phyloP scores from a whole-genome alignment of 208 protist genomes.

The Leptomonas pyrrhocoris region DNA sequence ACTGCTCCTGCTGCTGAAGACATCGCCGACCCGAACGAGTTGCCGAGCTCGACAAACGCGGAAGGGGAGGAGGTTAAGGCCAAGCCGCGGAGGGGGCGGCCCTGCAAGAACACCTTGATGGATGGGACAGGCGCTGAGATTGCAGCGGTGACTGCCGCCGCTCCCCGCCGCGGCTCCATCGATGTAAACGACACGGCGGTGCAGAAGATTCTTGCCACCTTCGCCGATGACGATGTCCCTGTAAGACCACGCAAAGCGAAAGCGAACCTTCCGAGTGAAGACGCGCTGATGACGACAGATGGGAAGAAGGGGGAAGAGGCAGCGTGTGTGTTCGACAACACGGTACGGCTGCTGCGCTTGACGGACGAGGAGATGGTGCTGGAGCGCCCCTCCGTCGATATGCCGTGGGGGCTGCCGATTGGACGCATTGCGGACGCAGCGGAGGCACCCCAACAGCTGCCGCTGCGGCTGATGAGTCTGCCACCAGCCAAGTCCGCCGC shows the following conservation, averaged over 20 bases:
- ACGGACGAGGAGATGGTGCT: constrained; percentile 58
- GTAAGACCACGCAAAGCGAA: background rate
- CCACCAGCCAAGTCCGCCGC: background rate
- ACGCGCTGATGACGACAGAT: background rate
- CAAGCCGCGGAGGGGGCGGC: background rate
- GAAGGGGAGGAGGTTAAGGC: background rate
- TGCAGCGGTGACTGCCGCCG: background rate
- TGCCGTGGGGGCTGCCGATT: constrained; percentile 58
- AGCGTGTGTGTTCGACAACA: constrained; percentile 58
- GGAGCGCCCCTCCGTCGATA: constrained; percentile 40
- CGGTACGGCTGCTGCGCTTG: constrained; percentile 46
- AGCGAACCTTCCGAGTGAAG: background rate
- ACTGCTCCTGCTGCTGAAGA: background rate
- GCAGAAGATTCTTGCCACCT: background rate
- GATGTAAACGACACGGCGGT: constrained; percentile 1
- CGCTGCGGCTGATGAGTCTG: constrained; percentile 26
- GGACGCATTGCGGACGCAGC: constrained; percentile 21
- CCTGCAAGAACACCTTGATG: background rate
- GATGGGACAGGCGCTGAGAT: background rate
- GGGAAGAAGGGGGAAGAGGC: background rate
- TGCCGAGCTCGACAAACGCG: background rate
- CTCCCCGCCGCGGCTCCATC: background rate
- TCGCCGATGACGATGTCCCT: background rate
- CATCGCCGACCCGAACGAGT: background rate
- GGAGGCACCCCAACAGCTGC: constrained; percentile 17